A percentile compares a stretch with the other conserved stretches of the same genome.
These are phyloP conservation scores for Crithidia brevicula DNA, from an alignment of 208 protist genomes.

Conservation along the genomic window DNA sequence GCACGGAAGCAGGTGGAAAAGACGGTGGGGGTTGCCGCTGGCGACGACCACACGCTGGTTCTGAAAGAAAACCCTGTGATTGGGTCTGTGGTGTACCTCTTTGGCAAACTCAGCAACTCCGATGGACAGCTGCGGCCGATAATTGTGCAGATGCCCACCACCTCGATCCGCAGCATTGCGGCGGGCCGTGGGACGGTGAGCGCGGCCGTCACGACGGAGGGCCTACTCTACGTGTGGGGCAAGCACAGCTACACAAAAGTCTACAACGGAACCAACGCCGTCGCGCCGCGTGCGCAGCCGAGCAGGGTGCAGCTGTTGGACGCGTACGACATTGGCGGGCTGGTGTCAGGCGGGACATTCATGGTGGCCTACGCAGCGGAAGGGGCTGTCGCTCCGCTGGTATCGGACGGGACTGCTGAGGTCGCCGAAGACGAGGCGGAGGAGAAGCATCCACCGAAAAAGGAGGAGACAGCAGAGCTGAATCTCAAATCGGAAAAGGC, in stretches of 20 bases:
- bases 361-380: constrained; percentile 52
- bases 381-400: constrained; percentile 1
- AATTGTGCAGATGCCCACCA: constrained; percentile 46
- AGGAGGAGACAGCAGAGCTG: background rate
- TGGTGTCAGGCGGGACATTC: constrained; percentile 61
- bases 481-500: background rate
- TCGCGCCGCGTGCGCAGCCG: constrained; percentile 30
- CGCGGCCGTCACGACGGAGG: constrained; percentile 40
- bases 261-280: constrained; percentile 53
- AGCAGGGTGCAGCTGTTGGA: constrained; percentile 42
- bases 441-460: too few relatives aligned
- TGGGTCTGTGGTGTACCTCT: constrained; percentile 80
- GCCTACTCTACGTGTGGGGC: constrained; percentile 75
- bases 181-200: constrained; percentile 61
- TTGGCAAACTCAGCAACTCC: constrained; percentile 62
- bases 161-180: constrained; percentile 38
- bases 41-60: constrained; percentile 81
- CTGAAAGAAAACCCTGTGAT: constrained; percentile 62
- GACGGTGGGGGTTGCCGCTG: constrained; percentile 60
- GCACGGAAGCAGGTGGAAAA: constrained; percentile 57
- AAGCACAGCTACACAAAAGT: constrained; percentile 65
- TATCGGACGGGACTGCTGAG: background rate
- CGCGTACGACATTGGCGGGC: constrained; percentile 34
- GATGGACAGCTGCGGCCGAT: constrained; percentile 64
- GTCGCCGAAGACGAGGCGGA: background rate